phyloP scores from a whole-genome alignment of 129 eudicot genomes.

The Ambrosia artemisiifolia region DNA sequence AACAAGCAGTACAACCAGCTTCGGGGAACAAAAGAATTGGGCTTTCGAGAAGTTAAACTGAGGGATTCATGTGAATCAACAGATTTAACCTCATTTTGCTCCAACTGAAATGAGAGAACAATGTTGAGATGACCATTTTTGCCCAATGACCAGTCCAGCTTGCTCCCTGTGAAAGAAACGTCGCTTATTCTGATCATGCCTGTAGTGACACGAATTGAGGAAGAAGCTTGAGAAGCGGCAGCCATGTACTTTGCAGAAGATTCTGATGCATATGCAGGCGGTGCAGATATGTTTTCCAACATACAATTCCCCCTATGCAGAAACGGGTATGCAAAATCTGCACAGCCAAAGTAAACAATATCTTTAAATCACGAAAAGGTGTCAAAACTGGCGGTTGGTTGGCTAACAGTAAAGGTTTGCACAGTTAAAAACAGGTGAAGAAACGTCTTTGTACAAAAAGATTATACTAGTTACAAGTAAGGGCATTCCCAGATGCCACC shows the following conservation, averaged over 20 bases:
- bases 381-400: neutral
- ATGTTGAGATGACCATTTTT: conserved; percentile 54
- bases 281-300: conserved; percentile 63
- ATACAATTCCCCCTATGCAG: conserved; percentile 51
- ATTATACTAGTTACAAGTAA: too few relatives aligned
- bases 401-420: neutral
- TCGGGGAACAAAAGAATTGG: conserved; percentile 30
- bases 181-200: conserved; percentile 69
- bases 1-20: conserved; percentile 58
- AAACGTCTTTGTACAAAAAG: too few relatives aligned
- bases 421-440: neutral
- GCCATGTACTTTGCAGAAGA: conserved; percentile 55
- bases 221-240: conserved; percentile 56
- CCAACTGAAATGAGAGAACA: conserved; percentile 52
- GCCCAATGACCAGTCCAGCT: conserved; percentile 43
- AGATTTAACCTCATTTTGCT: conserved; percentile 20
- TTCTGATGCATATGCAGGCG: conserved; percentile 84
- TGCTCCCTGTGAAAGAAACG: conserved; percentile 34
- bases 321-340: conserved; percentile 60
- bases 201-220: conserved; percentile 69
- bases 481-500: neutral
- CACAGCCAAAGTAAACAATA: conserved; percentile 15
- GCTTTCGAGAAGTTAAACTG: conserved; percentile 10
- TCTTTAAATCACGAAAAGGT: neutral
- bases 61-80: conserved; percentile 11